phyloP scores from a whole-genome alignment of 768 basidiomycete genomes.

The Mrakia frigida region DNA sequence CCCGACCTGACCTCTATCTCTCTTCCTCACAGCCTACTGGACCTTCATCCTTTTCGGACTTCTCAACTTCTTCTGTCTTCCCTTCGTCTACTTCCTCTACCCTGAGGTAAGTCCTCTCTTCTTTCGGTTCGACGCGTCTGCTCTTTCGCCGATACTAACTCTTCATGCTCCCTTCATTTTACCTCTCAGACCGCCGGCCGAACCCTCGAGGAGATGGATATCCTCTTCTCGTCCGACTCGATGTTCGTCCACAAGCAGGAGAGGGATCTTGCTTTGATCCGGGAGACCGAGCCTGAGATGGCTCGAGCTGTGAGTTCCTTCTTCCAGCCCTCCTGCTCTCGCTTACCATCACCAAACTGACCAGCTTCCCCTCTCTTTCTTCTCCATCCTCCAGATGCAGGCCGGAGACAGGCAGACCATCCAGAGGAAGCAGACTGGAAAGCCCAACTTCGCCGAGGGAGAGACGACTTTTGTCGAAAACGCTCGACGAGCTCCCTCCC shows the following conservation, averaged over 20 bases:
- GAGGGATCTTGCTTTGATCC: constrained; percentile 9
- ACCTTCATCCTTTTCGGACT: constrained; percentile 31
- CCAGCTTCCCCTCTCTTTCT: not conserved
- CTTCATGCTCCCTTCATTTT: not conserved
- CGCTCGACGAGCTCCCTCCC: not conserved
- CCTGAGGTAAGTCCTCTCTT: not conserved
- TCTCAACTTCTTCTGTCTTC: constrained; percentile 23
- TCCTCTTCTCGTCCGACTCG: constrained; percentile 22
- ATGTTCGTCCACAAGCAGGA: constrained; percentile 31
- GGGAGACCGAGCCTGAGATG: constrained; percentile 30
- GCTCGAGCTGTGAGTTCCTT: constrained; percentile 17
- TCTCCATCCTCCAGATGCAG: constrained; percentile 1
- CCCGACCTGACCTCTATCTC: not conserved
- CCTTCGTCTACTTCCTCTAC: constrained; percentile 26
- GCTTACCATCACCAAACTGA: no score
- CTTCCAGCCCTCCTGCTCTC: no score
- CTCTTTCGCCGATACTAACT: not conserved
- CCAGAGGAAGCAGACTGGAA: constrained; percentile 21
- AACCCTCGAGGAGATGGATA: constrained; percentile 23
- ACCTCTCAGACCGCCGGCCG: constrained; percentile 14
- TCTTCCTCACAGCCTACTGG: not conserved
- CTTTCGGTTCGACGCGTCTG: not conserved
- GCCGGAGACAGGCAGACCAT: constrained; percentile 25
- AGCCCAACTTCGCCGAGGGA: not conserved
- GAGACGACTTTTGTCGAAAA: constrained; percentile 14